Evolutionary conservation across 1,139 yeast genomes (phyloP).

Genomic region (Candida pseudoviswanathii): DNA sequence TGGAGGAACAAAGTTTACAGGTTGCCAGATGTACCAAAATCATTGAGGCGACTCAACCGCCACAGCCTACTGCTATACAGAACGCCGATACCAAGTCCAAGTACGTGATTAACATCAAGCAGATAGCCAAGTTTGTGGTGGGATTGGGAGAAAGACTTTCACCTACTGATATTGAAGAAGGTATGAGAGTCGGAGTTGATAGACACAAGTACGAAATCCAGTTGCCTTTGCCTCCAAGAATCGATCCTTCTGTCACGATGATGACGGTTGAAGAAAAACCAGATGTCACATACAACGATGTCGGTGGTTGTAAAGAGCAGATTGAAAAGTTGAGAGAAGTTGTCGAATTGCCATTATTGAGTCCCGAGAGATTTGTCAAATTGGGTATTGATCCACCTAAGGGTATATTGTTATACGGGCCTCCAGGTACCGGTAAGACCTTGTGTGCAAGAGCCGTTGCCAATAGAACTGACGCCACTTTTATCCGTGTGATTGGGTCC

Average conservation of each 20-base stretch:
- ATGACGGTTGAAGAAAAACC: slow-evolving; percentile 99
- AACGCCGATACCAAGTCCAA: slow-evolving; percentile 85
- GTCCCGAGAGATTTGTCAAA: slow-evolving; percentile 95
- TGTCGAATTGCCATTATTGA: slow-evolving; percentile 89
- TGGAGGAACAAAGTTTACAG: slow-evolving; percentile 93
- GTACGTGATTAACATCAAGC: slow-evolving; percentile 95
- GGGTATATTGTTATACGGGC: slow-evolving; percentile 93
- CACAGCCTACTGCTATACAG: slow-evolving; percentile 35
- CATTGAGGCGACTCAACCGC: slow-evolving; percentile 61
- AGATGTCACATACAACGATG: slow-evolving; percentile 85
- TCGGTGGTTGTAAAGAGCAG: slow-evolving; percentile 98
- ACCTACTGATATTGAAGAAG: slow-evolving; percentile 98
- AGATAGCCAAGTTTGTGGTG: slow-evolving; percentile 96
- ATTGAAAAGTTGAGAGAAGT: slow-evolving; percentile 96
- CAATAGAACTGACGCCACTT: slow-evolving; percentile 97
- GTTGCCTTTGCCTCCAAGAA: slow-evolving; percentile 94
- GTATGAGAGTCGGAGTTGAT: slow-evolving; percentile 99
- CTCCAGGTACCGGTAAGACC: slow-evolving; percentile 99
- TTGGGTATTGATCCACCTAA: slow-evolving; percentile 98
- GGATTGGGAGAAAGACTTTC: slow-evolving; percentile 95
- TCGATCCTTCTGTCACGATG: slow-evolving; percentile 99
- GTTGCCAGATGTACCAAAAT: slow-evolving; percentile 99
- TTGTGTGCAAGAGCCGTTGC: slow-evolving; percentile 98
- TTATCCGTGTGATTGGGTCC: slow-evolving; percentile 95
- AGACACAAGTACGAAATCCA: slow-evolving; percentile 96